Evolutionary conservation across 148 eudicot genomes (phyloP), one percentile per base, ranked within the genome.

Genomic region (Camellia japonica): DNA sequence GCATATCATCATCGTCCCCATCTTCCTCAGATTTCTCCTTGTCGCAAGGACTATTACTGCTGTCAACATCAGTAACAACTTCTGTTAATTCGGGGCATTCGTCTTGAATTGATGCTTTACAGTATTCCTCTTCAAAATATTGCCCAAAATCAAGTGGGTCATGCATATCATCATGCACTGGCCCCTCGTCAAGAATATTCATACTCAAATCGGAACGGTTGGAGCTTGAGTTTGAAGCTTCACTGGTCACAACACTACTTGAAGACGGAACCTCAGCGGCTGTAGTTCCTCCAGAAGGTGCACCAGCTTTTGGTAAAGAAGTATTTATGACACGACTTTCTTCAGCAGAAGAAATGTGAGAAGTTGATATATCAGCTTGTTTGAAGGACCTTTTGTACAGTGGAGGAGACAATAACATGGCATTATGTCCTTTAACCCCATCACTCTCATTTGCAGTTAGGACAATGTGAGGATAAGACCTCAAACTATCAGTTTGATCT

Each of bases 101-200:
- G 76, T 83, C 87, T 78, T 55, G 87, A 75, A 81, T 80, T 20
- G 86, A 85, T 41, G 92, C 90, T 88, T 91, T 91, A 89, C 90
- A 91, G 85, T 93, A 96, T 69, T 88, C 99, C 80, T 94, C 98
- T 61, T 97, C 88, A 75, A 92, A 92, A 83, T 83, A 89, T 70
- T 85, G 88, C 63, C 91, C 97, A 85, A 88, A 90, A 79, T 90
- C 95, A 81, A 92, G 68, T 63, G 88, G 86, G 76, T 89, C 91
- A 43, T 84, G 90, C 78, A 82, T 83, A 73, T 82, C 85, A 84
- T 81, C 84, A 87, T 85, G 82, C 82, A 81, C 81, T 54, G 87
- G 88, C 83, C 89, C 52, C 52, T 49, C 95, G 74, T 90, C 94
- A 86, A 87, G 83, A 82, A 89, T 83, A 86, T 90, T 90, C 91